Base-by-base conservation (phyloP, 2,329 filamentous ascomycete species). In the Curvularia sp. region DNA sequence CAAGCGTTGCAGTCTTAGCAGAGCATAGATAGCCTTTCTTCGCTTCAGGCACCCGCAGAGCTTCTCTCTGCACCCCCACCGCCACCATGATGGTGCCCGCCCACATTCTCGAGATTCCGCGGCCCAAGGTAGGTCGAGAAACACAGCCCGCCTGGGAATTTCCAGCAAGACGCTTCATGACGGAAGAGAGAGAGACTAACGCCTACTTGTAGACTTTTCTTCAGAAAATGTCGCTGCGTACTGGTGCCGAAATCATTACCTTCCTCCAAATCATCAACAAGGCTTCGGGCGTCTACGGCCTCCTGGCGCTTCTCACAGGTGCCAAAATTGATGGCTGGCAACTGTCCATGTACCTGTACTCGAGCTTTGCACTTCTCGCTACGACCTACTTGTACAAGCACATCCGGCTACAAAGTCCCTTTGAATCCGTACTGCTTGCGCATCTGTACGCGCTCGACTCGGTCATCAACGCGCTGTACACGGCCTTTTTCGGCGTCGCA, bases 321-420 rank as follows among this genome's bases (percentile, higher is more conserved):
- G 93, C 91, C 78, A 83, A 89, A 67, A 87, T 97, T 62, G 93
- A 92, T 53, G 83, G 88, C 28, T 84, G 95, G 23, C 94, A 97
- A 78, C 84, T 97, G 56, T 91, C 90, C 57, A 95, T 96, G 84
- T 97, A 97, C 82, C 84, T 96, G 48, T 96, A 96, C 83, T 95
- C 91, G 25, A 84, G 95, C 60, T 69, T 86, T 62, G 85, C 90
- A 27, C 86, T 97, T 63, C 81, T 84, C 63, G 79, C 90, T 45
- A 85, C 91, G 66, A 82, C 86, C 50, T 85, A 87, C 69, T 87
- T 96, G 47, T 85, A 91, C 70, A 90, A 90, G 48, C 89, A 95
- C 74, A 91, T 97, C 74, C 89, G 91, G 64, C 85, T 86, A 69
- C 89, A 92, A 71, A 88, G 85, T 28, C 90, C 92, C 1, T 86